A percentile compares a stretch with the other conserved stretches of the same genome.
Evolutionary conservation across 176 grass and related monocot species (phyloP).

Genomic region (Phoenix dactylifera): DNA sequence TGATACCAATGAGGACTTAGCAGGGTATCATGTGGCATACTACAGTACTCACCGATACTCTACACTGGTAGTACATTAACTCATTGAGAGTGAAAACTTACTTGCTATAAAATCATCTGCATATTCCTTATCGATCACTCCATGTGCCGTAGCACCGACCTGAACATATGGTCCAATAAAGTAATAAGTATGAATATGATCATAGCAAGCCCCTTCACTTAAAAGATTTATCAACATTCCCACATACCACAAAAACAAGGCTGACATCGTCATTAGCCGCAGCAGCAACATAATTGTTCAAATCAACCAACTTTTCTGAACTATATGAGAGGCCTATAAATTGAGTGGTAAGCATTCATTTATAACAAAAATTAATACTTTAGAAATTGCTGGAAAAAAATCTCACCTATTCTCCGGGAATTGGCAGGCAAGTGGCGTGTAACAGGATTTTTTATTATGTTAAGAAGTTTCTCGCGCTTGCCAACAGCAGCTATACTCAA

Average conservation of each 20-base stretch:
- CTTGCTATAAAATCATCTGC: constrained; percentile 91
- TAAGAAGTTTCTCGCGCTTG: constrained; percentile 89
- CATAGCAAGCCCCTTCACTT: neutral
- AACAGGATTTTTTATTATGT: constrained; percentile 96
- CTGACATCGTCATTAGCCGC: constrained; percentile 49
- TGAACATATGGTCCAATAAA: constrained; percentile 24
- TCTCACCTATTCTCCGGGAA: constrained; percentile 68
- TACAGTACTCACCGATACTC: neutral
- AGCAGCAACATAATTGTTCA: constrained; percentile 80
- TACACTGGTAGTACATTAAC: constrained; percentile 2
- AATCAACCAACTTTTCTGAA: constrained; percentile 71
- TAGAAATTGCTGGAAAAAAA: too few relatives aligned
- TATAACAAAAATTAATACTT: too few relatives aligned
- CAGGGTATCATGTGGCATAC: too few relatives aligned
- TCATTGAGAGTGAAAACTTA: constrained; percentile 24
- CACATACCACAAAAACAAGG: constrained; percentile 84
- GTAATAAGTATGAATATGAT: constrained; percentile 7
- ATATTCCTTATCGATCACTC: constrained; percentile 74
- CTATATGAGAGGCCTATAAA: constrained; percentile 85
- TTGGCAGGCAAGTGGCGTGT: constrained; percentile 69
- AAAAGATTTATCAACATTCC: constrained; percentile 6
- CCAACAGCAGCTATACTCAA: constrained; percentile 91
- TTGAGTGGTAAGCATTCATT: constrained; percentile 8
- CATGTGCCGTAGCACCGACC: constrained; percentile 97
- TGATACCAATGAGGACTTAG: too few relatives aligned